Evolutionary conservation across 1,139 yeast genomes (phyloP), one percentile per base, ranked within the genome.

Genomic region (Kurtzmaniella quercitrusa): DNA sequence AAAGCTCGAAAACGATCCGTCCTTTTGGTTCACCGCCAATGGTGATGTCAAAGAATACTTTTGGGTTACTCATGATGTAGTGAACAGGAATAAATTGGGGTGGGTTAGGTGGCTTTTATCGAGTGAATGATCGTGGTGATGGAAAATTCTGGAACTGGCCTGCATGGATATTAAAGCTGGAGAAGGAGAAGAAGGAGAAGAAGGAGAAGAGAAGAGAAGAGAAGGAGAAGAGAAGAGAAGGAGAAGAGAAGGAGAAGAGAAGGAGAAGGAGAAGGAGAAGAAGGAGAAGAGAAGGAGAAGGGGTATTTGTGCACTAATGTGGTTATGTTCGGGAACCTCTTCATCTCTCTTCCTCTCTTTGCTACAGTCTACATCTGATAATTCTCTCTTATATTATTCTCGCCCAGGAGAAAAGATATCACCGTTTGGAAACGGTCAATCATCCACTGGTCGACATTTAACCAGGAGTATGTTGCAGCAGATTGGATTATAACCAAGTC

Each of bases 21-120:
- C 96, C 96, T 50, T 77, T 73, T 6, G 79, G 69, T 45, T 68
- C 73, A 33, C 75, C 83, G 43, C 84, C 86, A 52, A 85, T 81
- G 9, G 90, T 64, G 48, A 89, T 72, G 57, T 89, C 96, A 54
- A 90, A 82, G 62, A 64, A 90, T 21, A 87, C 89, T 65, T 78
- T 81, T 14, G 82, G 66, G 45, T 43, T 43, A 11, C 36, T n/a
- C 42, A 40, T 40, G 27, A 3, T 25, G 16, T n/a, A 25, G 16
- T 37, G n/a, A n/a, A n/a, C n/a, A 5, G 23, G 12, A 17, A 10
- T 4, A 14, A 34, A 4, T 21, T 21, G 7, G 23, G 8, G 23
- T 21, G 23, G 23, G 36, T 16, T 16, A 17, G 18, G 18, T 31
- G 12, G 23, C 4, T 18, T 12, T 15, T n/a, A 25, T 12, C 11